Evolutionary conservation across 192 early-diverging fungal genomes (phyloP).

Genomic region (Coemansia biformis): DNA sequence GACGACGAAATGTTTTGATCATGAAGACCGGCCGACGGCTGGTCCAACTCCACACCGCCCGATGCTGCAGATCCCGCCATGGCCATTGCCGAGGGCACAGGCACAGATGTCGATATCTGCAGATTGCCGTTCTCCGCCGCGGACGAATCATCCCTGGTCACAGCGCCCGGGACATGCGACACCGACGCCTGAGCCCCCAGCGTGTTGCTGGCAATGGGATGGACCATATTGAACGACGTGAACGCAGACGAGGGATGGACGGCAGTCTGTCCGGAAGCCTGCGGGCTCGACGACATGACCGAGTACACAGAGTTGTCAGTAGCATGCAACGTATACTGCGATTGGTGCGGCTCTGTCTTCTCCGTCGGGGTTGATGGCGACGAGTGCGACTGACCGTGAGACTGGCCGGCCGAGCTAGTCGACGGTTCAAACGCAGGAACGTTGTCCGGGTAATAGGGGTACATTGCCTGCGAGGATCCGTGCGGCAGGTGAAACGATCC

Average conservation of each 20-base stretch:
- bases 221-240: slow-evolving; percentile 30
- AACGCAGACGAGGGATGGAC: slow-evolving; percentile 5
- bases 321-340: slow-evolving; percentile 31
- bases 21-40: neutral
- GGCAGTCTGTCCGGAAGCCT: neutral
- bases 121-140: too few species aligned
- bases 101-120: too few species aligned
- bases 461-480: slow-evolving; percentile 16
- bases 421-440: slow-evolving; percentile 19
- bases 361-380: slow-evolving; percentile 32
- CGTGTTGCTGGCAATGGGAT: slow-evolving; percentile 13
- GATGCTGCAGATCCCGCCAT: neutral
- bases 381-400: slow-evolving; percentile 30
- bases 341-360: neutral
- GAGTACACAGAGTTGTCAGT: slow-evolving; percentile 19
- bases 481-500: slow-evolving; percentile 37
- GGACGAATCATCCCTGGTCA: too few species aligned
- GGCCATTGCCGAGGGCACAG: neutral
- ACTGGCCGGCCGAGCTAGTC: slow-evolving; percentile 4
- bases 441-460: slow-evolving; percentile 35
- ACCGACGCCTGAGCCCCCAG: too few species aligned
- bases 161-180: too few species aligned
- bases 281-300: slow-evolving; percentile 10
- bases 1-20: neutral
- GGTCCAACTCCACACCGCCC: neutral